Conservation (phyloP, 2,329 filamentous ascomycete genomes). For the Aureobasidium musti region DNA sequence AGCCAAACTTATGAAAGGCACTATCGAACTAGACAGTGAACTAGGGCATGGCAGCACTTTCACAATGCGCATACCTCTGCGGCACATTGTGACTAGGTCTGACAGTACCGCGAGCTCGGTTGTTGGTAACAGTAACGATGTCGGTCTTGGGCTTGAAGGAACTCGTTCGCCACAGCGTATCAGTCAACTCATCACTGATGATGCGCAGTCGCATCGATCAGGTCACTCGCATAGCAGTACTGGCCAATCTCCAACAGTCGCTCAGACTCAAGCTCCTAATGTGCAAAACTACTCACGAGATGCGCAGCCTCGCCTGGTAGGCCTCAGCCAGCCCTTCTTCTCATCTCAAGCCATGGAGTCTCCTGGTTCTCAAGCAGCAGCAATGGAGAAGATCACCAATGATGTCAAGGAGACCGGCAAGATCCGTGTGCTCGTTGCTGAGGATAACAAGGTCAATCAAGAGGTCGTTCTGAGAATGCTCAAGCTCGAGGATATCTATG, state of each 20-base stretch:
- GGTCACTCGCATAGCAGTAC: conserved; percentile 22
- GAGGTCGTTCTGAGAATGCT: conserved; percentile 64
- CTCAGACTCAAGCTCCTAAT: conserved; percentile 33
- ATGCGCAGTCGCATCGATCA: conserved; percentile 27
- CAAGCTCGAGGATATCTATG: conserved; percentile 77
- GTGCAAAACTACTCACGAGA: conserved; percentile 54
- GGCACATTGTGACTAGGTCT: conserved; percentile 69
- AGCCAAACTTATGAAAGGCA: conserved; percentile 78
- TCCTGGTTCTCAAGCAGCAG: conserved; percentile 63
- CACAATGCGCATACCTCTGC: conserved; percentile 77
- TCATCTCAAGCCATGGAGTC: conserved; percentile 52
- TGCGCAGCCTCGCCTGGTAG: conserved; percentile 75
- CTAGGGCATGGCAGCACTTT: conserved; percentile 77
- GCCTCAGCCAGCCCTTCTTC: conserved; percentile 82
- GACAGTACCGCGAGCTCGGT: conserved; percentile 52
- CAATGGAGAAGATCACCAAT: conserved; percentile 65
- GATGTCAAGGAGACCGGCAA: conserved; percentile 61
- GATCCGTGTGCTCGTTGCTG: conserved; percentile 81
- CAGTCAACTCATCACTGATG: conserved; percentile 30
- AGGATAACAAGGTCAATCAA: conserved; percentile 69
- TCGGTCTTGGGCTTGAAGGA: conserved; percentile 9
- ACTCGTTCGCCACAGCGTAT: conserved; percentile 31
- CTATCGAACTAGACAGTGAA: conserved; percentile 69
- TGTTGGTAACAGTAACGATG: conserved; percentile 40
- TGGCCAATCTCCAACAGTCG: conserved; percentile 33